phyloP scores from a whole-genome alignment of 768 basidiomycete species.

The Leucocoprinus birnbaumii region DNA sequence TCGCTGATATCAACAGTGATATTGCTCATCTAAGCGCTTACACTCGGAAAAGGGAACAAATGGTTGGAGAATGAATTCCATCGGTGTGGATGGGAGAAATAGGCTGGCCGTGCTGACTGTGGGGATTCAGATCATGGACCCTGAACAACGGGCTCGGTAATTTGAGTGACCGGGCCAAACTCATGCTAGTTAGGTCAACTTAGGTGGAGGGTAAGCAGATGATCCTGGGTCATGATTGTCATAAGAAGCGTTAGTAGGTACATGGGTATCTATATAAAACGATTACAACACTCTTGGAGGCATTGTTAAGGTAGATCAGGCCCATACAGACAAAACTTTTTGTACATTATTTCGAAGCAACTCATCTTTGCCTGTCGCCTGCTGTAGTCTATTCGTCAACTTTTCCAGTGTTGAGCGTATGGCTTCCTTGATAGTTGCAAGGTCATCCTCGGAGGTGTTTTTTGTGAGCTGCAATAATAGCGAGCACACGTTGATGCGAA shows the following conservation, averaged over 20 bases:
- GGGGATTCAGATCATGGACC: too few species aligned
- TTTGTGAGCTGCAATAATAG: conserved; percentile 64
- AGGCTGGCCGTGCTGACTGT: too few species aligned
- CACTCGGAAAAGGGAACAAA: too few species aligned
- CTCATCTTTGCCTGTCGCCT: conserved; percentile 32
- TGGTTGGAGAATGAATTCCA: too few species aligned
- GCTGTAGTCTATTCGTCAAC: conserved; percentile 37
- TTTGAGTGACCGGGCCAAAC: too few species aligned
- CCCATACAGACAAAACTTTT: conserved; percentile 40
- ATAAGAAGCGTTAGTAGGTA: too few species aligned
- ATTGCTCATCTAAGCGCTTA: conserved; percentile 9
- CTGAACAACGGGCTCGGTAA: too few species aligned
- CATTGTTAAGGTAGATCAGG: conserved; percentile 15
- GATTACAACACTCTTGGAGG: neutral
- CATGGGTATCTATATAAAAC: neutral
- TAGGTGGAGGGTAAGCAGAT: too few species aligned
- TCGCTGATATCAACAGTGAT: conserved; percentile 46
- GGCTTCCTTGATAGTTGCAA: conserved; percentile 47
- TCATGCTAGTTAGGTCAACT: too few species aligned
- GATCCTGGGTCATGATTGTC: too few species aligned
- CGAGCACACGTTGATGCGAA: conserved; percentile 74
- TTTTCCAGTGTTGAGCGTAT: conserved; percentile 50
- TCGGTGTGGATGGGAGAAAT: too few species aligned
- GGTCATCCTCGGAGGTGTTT: conserved; percentile 44
- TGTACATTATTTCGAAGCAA: conserved; percentile 37